Conservation (phyloP, 495 filamentous ascomycete genomes). For the Neurospora sp. region DNA sequence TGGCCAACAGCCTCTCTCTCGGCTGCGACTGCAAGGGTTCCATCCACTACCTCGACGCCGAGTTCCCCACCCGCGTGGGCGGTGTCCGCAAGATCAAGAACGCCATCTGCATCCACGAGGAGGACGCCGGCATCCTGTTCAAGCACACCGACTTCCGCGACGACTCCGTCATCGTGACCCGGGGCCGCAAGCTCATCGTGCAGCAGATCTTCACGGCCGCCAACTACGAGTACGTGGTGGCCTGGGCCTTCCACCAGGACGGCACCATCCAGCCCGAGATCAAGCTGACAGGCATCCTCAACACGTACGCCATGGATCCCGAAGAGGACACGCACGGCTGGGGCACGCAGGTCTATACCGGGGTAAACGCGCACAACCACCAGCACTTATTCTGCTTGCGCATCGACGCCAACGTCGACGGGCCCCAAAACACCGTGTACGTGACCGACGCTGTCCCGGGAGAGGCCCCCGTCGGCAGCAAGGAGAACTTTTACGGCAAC, state of each 20-base stretch:
- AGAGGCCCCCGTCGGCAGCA: constrained; percentile 60
- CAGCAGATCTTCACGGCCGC: constrained; percentile 93
- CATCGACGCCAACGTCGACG: constrained; percentile 83
- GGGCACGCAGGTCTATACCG: constrained; percentile 79
- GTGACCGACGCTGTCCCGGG: constrained; percentile 62
- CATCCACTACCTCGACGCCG: constrained; percentile 81
- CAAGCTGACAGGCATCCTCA: constrained; percentile 90
- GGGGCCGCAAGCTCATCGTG: constrained; percentile 77
- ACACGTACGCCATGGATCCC: constrained; percentile 78
- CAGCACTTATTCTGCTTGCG: constrained; percentile 94
- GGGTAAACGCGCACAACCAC: constrained; percentile 65
- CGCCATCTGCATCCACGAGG: constrained; percentile 94
- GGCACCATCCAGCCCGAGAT: constrained; percentile 91
- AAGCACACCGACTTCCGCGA: constrained; percentile 97
- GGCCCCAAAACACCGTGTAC: constrained; percentile 76
- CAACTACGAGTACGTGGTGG: constrained; percentile 92
- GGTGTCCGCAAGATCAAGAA: constrained; percentile 76
- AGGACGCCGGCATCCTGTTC: constrained; percentile 87
- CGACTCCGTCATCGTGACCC: constrained; percentile 74
- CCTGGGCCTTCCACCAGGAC: constrained; percentile 92
- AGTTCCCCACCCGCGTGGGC: constrained; percentile 76
- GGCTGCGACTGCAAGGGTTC: constrained; percentile 94
- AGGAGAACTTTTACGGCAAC: constrained; percentile 85
- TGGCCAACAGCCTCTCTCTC: constrained; percentile 83
- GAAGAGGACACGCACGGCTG: constrained; percentile 81